Percentiles rank a stretch among this genome's conserved stretches.
phyloP scores from a whole-genome alignment of 2,329 filamentous ascomycete species.

The Aspergillus thermomutatus region DNA sequence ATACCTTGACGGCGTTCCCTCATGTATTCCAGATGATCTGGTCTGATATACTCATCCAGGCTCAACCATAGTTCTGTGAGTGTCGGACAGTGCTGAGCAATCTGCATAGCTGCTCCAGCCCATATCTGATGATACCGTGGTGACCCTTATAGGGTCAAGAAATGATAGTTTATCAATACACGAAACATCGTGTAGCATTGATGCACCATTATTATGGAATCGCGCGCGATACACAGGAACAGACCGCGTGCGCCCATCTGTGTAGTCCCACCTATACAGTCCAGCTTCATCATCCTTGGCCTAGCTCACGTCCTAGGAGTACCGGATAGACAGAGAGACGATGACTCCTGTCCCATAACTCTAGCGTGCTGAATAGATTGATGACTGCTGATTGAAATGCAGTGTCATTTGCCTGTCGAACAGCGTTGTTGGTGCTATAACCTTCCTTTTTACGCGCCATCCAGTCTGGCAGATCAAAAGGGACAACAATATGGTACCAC shows the following conservation, averaged over 20 bases:
- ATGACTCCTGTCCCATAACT: slow-evolving; percentile 1
- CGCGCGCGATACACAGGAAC: slow-evolving; percentile 12
- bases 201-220: slow-evolving; percentile 4
- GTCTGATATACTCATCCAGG: too few relatives aligned
- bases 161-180: too few relatives aligned
- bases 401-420: slow-evolving; percentile 10
- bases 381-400: slow-evolving; percentile 4
- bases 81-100: too few relatives aligned
- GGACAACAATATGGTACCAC: slow-evolving; percentile 7
- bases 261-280: neutral
- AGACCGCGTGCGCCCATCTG: neutral
- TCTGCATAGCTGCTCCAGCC: too few relatives aligned
- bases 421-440: slow-evolving; percentile 7
- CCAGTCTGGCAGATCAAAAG: slow-evolving; percentile 10
- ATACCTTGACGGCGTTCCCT: too few relatives aligned
- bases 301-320: slow-evolving; percentile 2
- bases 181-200: too few relatives aligned
- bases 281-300: neutral
- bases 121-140: too few relatives aligned
- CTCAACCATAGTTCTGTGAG: too few relatives aligned
- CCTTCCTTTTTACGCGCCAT: neutral
- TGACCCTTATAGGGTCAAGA: too few relatives aligned
- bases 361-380: slow-evolving; percentile 6
- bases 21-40: too few relatives aligned
- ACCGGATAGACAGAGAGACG: slow-evolving; percentile 4